Percentiles rank a stretch among this genome's conserved stretches.
phyloP scores from a whole-genome alignment of 306 rosid genomes.

The Ziziphus jujuba region DNA sequence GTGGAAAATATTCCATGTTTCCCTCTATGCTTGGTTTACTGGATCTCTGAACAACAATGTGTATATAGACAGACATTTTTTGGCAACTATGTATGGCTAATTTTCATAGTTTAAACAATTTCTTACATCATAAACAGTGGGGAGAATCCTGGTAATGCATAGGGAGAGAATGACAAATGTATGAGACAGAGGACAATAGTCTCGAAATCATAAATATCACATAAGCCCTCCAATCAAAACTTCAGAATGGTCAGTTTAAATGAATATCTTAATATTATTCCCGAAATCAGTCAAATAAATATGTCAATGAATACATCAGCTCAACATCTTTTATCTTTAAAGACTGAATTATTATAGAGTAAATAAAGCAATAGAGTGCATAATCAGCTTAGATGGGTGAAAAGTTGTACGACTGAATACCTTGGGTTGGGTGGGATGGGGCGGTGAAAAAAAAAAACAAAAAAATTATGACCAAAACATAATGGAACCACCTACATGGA shows the following conservation, averaged over 20 bases:
- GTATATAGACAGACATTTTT: background rate
- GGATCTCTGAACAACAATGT: background rate
- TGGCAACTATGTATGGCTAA: background rate
- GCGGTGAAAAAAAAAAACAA: too few species aligned
- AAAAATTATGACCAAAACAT: too few species aligned
- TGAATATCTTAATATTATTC: background rate
- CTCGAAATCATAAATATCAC: background rate
- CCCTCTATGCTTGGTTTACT: background rate
- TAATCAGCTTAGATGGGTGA: too few species aligned
- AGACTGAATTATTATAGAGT: too few species aligned
- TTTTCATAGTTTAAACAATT: background rate
- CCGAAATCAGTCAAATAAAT: background rate
- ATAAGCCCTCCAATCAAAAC: background rate
- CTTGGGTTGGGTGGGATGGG: too few species aligned
- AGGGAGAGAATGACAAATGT: background rate
- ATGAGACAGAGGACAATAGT: background rate
- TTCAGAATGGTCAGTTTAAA: slow-evolving; percentile 9
- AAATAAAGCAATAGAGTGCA: too few species aligned
- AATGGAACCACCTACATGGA: too few species aligned
- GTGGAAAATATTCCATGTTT: too few species aligned
- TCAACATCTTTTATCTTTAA: too few species aligned
- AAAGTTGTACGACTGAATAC: too few species aligned
- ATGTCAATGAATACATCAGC: too few species aligned
- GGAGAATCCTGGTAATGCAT: background rate
- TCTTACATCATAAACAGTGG: background rate